These are phyloP conservation scores for Hsuehochloa calcarea DNA, from an alignment of 176 grass and related monocot species.

Conservation along the genomic window DNA sequence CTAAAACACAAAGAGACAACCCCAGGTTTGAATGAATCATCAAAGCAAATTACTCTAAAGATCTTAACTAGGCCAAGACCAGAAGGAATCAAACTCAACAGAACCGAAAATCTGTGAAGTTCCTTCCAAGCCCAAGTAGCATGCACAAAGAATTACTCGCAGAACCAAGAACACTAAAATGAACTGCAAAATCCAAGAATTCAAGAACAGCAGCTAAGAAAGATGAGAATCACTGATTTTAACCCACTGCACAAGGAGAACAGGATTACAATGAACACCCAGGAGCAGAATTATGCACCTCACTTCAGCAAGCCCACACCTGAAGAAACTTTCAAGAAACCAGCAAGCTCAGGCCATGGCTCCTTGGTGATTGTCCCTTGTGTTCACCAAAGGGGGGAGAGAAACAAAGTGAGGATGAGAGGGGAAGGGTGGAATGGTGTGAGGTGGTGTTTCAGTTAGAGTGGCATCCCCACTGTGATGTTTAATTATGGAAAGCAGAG, in stretches of 20 bases:
- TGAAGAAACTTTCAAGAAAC: slow-evolving; percentile 13
- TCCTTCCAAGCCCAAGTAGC: background rate
- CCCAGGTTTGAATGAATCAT: background rate
- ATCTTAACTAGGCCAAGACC: background rate
- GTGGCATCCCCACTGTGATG: slow-evolving; percentile 41
- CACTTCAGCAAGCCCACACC: slow-evolving; percentile 3
- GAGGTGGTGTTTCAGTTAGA: slow-evolving; percentile 49
- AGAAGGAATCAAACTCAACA: background rate
- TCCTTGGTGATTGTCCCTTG: background rate
- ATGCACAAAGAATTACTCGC: background rate
- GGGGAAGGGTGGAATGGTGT: slow-evolving; percentile 14
- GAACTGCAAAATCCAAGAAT: background rate
- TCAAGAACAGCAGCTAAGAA: background rate
- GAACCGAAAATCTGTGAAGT: slow-evolving; percentile 4
- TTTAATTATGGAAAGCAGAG: slow-evolving; percentile 62
- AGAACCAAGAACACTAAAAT: background rate
- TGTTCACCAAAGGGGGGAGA: slow-evolving; percentile 5
- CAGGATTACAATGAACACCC: slow-evolving; percentile 28
- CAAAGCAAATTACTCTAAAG: background rate
- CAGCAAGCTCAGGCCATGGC: slow-evolving; percentile 36
- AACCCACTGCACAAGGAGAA: background rate
- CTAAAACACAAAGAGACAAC: background rate
- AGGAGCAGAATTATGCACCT: slow-evolving; percentile 25
- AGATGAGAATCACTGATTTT: background rate
- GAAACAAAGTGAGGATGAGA: slow-evolving; percentile 8